A percentile compares a stretch with the other conserved stretches of the same genome.
Evolutionary conservation across 768 basidiomycete genomes (phyloP).

Genomic region (Pulveroboletus sp.): DNA sequence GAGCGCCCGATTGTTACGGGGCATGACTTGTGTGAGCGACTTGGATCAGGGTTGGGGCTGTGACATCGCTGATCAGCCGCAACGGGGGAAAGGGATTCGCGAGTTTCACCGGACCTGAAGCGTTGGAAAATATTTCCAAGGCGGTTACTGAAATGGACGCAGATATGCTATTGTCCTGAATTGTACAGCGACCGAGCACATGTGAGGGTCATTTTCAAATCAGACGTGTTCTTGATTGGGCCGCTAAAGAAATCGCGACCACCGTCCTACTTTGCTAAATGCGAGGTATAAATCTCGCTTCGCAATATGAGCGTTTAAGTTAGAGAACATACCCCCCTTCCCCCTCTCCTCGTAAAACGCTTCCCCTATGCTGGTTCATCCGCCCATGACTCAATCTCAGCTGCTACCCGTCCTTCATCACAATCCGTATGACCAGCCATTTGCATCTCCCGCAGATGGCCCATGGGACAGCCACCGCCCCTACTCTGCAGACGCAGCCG

Average conservation of each 20-base stretch:
- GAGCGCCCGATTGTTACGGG: conserved; percentile 12
- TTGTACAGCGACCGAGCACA: conserved; percentile 28
- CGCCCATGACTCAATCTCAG: conserved; percentile 22
- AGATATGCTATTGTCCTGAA: conserved; percentile 25
- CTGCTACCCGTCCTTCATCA: conserved; percentile 52
- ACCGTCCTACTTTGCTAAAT: conserved; percentile 26
- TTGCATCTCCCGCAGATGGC: conserved; percentile 44
- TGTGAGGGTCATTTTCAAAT: conserved; percentile 33
- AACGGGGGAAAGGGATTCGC: conserved; percentile 9
- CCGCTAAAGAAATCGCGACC: conserved; percentile 23
- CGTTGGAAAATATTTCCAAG: conserved; percentile 15
- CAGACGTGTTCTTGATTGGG: conserved; percentile 32
- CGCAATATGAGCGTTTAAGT: conserved; percentile 16
- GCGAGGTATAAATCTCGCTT: conserved; percentile 30
- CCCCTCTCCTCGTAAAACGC: neutral
- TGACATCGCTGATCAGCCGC: conserved; percentile 16
- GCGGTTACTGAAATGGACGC: conserved; percentile 23
- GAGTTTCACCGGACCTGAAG: conserved; percentile 13
- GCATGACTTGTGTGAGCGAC: conserved; percentile 5
- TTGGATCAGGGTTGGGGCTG: conserved; percentile 17
- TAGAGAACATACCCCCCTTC: conserved; percentile 18
- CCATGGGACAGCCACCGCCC: conserved; percentile 45
- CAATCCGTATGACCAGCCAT: conserved; percentile 52
- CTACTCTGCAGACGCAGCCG: conserved; percentile 33
- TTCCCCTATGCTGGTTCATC: conserved; percentile 1